Percentiles rank a stretch among this genome's conserved stretches.
These are phyloP conservation scores for Parafenestella ontariensis DNA, from an alignment of 2,329 filamentous ascomycete species.

Conservation along the genomic window DNA sequence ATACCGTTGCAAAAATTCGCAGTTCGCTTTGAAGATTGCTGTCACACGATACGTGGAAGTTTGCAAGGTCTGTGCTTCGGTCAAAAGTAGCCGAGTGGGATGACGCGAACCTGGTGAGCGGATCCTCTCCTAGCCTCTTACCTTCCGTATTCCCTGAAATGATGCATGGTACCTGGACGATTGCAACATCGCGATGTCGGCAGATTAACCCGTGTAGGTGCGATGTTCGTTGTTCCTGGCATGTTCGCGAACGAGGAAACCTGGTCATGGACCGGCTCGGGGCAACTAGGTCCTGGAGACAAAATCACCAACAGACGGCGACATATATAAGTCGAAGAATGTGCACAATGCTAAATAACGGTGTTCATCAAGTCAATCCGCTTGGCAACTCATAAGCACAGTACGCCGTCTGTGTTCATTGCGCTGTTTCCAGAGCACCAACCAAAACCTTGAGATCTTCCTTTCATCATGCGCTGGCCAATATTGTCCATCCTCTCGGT, in stretches of 20 bases:
- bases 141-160: not conserved
- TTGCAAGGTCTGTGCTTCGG: not conserved
- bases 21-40: no score
- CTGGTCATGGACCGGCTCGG: conserved; percentile 1
- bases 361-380: not conserved
- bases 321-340: no score
- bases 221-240: not conserved
- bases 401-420: not conserved
- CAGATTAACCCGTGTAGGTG: conserved; percentile 1
- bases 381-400: no score
- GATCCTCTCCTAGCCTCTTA: not conserved
- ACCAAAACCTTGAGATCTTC: not conserved
- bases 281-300: not conserved
- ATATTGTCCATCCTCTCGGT: not conserved
- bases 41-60: not conserved
- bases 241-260: not conserved
- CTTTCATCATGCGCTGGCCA: not conserved
- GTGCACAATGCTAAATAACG: no score
- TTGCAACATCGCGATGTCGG: conserved; percentile 9
- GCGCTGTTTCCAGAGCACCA: not conserved
- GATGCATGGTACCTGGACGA: conserved; percentile 11
- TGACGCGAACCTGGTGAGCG: not conserved
- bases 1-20: no score
- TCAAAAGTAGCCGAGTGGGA: not conserved
- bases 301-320: not conserved